Conservation (phyloP, 192 early-diverging fungal genomes). For the Coemansia umbellata region DNA sequence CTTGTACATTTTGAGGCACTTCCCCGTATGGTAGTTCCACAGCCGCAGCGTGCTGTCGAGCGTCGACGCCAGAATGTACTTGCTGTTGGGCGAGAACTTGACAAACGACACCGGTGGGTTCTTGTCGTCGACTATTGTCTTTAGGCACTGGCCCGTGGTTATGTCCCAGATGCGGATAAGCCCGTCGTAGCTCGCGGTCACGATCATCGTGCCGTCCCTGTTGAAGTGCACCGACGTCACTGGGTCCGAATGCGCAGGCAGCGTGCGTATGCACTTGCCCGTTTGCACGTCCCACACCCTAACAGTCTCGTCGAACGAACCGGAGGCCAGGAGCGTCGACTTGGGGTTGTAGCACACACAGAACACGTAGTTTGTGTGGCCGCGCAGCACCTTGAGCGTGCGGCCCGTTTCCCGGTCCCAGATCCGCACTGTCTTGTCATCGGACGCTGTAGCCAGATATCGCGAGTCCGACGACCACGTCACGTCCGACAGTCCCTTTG, state of each 20-base stretch:
- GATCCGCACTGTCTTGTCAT: constrained; percentile 93
- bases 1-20: constrained; percentile 92
- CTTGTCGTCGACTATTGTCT: constrained; percentile 93
- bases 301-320: constrained; percentile 96
- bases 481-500: constrained; percentile 90
- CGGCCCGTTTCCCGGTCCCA: constrained; percentile 78
- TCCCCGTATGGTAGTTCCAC: constrained; percentile 90
- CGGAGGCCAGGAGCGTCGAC: constrained; percentile 90
- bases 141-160: constrained; percentile 94
- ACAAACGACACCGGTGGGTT: constrained; percentile 96
- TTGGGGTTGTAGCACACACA: constrained; percentile 96
- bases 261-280: constrained; percentile 86
- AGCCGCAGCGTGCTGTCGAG: constrained; percentile 90
- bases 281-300: constrained; percentile 93
- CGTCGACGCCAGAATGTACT: constrained; percentile 94
- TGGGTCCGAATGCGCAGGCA: constrained; percentile 95
- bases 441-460: constrained; percentile 84
- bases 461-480: constrained; percentile 93
- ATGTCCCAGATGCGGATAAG: constrained; percentile 99
- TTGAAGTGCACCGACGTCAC: constrained; percentile 96
- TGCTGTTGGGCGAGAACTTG: constrained; percentile 98
- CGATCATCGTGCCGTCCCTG: constrained; percentile 94
- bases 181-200: constrained; percentile 91
- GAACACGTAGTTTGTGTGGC: constrained; percentile 97
- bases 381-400: constrained; percentile 72